Conservation (phyloP, 2,329 filamentous ascomycete genomes). For the Neopestalotiopsis sp. region DNA sequence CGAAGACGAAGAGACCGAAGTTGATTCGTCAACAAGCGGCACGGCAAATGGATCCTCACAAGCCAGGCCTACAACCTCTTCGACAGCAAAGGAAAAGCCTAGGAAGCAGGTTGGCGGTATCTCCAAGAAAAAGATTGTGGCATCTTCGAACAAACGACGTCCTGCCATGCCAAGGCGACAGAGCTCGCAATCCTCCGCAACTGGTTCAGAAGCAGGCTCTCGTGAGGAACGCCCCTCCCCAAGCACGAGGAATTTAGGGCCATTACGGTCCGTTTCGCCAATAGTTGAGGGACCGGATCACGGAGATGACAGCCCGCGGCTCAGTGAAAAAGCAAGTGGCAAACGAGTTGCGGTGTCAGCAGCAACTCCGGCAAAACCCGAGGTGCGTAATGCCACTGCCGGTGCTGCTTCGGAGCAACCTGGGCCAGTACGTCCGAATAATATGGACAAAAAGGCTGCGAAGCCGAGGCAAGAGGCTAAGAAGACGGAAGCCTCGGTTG, state of each 20-base stretch:
- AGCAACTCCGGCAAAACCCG: neutral
- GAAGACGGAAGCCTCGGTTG: constrained; percentile 13
- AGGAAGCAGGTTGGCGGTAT: constrained; percentile 26
- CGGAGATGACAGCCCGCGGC: constrained; percentile 21
- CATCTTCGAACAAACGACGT: constrained; percentile 49
- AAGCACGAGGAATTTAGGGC: constrained; percentile 26
- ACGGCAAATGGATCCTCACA: constrained; percentile 31
- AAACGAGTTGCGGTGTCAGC: constrained; percentile 45
- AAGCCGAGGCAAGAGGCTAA: neutral
- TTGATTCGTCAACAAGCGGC: constrained; percentile 48
- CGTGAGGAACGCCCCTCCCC: constrained; percentile 36
- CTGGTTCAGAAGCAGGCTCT: constrained; percentile 36
- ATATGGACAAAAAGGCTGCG: neutral
- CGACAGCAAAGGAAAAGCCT: constrained; percentile 30
- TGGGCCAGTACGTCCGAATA: neutral
- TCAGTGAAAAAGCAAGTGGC: constrained; percentile 53
- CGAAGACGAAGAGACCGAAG: constrained; percentile 36
- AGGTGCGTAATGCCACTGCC: neutral
- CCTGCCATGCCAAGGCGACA: constrained; percentile 50
- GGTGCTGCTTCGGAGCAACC: neutral
- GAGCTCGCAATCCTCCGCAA: constrained; percentile 52
- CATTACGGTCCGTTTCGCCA: constrained; percentile 30
- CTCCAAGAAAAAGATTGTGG: constrained; percentile 47
- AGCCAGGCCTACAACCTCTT: constrained; percentile 26
- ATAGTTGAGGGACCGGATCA: constrained; percentile 32